These are phyloP conservation scores for Scheffersomyces titani DNA, from an alignment of 1,139 yeast species.

Conservation along the genomic window DNA sequence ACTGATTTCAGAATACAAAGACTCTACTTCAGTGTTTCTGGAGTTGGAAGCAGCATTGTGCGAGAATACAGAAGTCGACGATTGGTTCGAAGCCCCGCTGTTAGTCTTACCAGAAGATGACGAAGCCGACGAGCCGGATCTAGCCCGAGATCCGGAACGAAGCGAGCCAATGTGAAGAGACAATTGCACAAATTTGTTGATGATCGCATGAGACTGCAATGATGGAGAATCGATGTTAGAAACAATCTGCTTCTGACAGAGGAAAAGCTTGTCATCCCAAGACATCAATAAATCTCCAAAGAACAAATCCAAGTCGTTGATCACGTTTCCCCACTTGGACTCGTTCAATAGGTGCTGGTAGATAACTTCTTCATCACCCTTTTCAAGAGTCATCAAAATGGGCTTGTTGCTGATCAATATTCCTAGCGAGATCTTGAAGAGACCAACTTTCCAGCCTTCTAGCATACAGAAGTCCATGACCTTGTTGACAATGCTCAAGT, in stretches of 20 bases:
- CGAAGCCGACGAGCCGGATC: conserved; percentile 6
- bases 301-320: conserved; percentile 48
- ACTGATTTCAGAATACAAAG: conserved; percentile 31
- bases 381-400: conserved; percentile 48
- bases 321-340: conserved; percentile 51
- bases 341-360: conserved; percentile 64
- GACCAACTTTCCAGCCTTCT: conserved; percentile 67
- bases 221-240: background rate
- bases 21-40: conserved; percentile 25
- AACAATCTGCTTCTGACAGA: background rate
- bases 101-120: conserved; percentile 9
- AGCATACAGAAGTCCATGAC: conserved; percentile 57
- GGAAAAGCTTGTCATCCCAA: conserved; percentile 38
- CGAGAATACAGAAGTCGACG: conserved; percentile 24
- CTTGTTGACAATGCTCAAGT: conserved; percentile 50
- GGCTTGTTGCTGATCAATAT: conserved; percentile 53
- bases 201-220: background rate
- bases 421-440: conserved; percentile 61
- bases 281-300: conserved; percentile 41
- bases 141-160: background rate
- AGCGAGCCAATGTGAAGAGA: conserved; percentile 12
- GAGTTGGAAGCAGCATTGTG: conserved; percentile 1
- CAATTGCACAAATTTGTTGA: conserved; percentile 14
- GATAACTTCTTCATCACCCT: conserved; percentile 59
- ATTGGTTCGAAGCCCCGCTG: conserved; percentile 13